These are phyloP conservation scores for Mycosphaerelloides madeirae DNA, from an alignment of 2,329 filamentous ascomycete genomes.

Conservation along the genomic window DNA sequence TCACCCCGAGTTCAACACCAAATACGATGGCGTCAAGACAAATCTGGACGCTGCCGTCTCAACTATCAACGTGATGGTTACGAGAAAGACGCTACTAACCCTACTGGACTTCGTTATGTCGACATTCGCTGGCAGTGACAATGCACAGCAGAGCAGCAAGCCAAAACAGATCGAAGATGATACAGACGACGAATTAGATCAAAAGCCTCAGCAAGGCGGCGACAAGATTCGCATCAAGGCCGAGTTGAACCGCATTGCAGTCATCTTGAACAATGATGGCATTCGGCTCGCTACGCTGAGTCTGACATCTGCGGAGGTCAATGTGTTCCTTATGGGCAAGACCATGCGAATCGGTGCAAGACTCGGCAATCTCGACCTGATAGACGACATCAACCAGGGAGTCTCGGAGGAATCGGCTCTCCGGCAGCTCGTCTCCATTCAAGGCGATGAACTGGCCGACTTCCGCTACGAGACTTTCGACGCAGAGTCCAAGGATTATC, in stretches of 20 bases:
- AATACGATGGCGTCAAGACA: slow-evolving; percentile 88
- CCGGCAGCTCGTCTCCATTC: slow-evolving; percentile 84
- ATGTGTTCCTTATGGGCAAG: slow-evolving; percentile 78
- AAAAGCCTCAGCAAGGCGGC: slow-evolving; percentile 46
- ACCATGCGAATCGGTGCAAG: slow-evolving; percentile 83
- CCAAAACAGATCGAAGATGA: slow-evolving; percentile 17
- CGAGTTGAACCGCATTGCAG: slow-evolving; percentile 83
- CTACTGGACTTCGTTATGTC: slow-evolving; percentile 88
- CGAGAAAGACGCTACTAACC: slow-evolving; percentile 84
- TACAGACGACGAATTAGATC: slow-evolving; percentile 30
- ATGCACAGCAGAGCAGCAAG: slow-evolving; percentile 14
- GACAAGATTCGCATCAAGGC: slow-evolving; percentile 86
- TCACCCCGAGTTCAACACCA: slow-evolving; percentile 87
- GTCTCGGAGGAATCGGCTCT: slow-evolving; percentile 75
- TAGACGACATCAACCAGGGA: slow-evolving; percentile 91
- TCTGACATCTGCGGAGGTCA: slow-evolving; percentile 86
- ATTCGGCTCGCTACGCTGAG: slow-evolving; percentile 89
- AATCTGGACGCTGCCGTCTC: slow-evolving; percentile 89
- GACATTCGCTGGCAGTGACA: slow-evolving; percentile 63
- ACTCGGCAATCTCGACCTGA: slow-evolving; percentile 78
- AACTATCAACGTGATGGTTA: slow-evolving; percentile 94
- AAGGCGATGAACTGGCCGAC: slow-evolving; percentile 91
- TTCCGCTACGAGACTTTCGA: slow-evolving; percentile 98
- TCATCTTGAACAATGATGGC: slow-evolving; percentile 96
- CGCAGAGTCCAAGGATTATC: slow-evolving; percentile 67